phyloP scores from a whole-genome alignment of 2,329 filamentous ascomycete genomes.

The Aspergillus versicolor region DNA sequence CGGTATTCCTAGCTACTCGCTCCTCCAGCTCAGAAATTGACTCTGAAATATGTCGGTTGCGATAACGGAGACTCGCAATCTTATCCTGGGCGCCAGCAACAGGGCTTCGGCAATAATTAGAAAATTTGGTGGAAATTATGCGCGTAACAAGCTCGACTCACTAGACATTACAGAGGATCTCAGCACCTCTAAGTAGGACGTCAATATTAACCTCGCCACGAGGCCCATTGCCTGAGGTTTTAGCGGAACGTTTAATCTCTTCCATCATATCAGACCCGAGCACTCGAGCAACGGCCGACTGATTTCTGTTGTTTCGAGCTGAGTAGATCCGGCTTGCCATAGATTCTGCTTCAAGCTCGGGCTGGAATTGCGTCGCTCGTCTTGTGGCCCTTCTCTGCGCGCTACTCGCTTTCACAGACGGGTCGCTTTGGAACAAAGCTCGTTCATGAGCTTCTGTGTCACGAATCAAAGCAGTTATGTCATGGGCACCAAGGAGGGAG shows the following conservation, averaged over 20 bases:
- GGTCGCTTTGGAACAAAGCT: slow-evolving; percentile 88
- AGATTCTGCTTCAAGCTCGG: slow-evolving; percentile 38
- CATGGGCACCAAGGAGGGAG: slow-evolving; percentile 79
- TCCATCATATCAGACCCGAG: slow-evolving; percentile 84
- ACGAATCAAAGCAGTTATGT: slow-evolving; percentile 91
- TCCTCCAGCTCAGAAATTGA: slow-evolving; percentile 80
- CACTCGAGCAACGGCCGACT: slow-evolving; percentile 83
- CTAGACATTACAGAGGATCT: slow-evolving; percentile 89
- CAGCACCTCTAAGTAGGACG: slow-evolving; percentile 77
- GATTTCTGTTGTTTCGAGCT: slow-evolving; percentile 62
- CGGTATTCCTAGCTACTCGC: slow-evolving; percentile 73
- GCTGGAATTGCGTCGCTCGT: slow-evolving; percentile 51
- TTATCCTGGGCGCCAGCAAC: slow-evolving; percentile 75
- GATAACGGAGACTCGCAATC: slow-evolving; percentile 69
- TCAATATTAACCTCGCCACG: slow-evolving; percentile 81
- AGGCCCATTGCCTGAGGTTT: slow-evolving; percentile 51
- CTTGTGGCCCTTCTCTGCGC: slow-evolving; percentile 47
- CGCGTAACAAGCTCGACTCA: slow-evolving; percentile 35
- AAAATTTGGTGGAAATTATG: background rate
- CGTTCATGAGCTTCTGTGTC: slow-evolving; percentile 94
- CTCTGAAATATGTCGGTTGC: slow-evolving; percentile 67
- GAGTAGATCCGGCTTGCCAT: slow-evolving; percentile 48
- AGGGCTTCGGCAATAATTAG: slow-evolving; percentile 50
- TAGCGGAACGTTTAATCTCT: slow-evolving; percentile 65
- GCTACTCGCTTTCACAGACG: slow-evolving; percentile 55